These are phyloP conservation scores for Alloteropsis semialata DNA, from an alignment of 176 grass and related monocot genomes.

Conservation along the genomic window DNA sequence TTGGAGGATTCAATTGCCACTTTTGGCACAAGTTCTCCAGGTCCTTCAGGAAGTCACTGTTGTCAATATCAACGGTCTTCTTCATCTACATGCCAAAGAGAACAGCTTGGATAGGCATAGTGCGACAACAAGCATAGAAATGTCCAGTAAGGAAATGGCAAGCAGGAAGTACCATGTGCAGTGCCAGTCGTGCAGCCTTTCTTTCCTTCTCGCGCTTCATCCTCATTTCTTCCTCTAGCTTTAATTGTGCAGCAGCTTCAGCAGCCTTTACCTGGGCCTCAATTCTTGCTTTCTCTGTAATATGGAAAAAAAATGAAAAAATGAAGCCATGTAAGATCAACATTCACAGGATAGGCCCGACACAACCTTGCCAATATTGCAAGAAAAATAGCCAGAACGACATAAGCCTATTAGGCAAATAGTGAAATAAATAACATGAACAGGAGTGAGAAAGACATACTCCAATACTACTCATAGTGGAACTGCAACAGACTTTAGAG, in stretches of 20 bases:
- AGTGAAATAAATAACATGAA: neutral
- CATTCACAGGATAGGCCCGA: neutral
- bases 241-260: slow-evolving; percentile 59
- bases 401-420: neutral
- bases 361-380: neutral
- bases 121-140: slow-evolving; percentile 17
- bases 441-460: neutral
- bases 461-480: neutral
- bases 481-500: neutral
- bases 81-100: slow-evolving; percentile 56
- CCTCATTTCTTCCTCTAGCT: slow-evolving; percentile 60
- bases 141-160: slow-evolving; percentile 6
- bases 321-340: neutral
- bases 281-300: slow-evolving; percentile 72
- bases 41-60: slow-evolving; percentile 64
- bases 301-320: slow-evolving; percentile 11
- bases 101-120: slow-evolving; percentile 1
- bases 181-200: slow-evolving; percentile 63
- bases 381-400: neutral
- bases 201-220: slow-evolving; percentile 68
- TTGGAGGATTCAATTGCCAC: slow-evolving; percentile 27
- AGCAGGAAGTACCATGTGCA: slow-evolving; percentile 54
- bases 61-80: slow-evolving; percentile 91
- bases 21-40: slow-evolving; percentile 49
- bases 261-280: slow-evolving; percentile 76